Evolutionary conservation across 257 asterid species (phyloP), one percentile per base, ranked within the genome.

Genomic region (Jaltomata sinuosa): DNA sequence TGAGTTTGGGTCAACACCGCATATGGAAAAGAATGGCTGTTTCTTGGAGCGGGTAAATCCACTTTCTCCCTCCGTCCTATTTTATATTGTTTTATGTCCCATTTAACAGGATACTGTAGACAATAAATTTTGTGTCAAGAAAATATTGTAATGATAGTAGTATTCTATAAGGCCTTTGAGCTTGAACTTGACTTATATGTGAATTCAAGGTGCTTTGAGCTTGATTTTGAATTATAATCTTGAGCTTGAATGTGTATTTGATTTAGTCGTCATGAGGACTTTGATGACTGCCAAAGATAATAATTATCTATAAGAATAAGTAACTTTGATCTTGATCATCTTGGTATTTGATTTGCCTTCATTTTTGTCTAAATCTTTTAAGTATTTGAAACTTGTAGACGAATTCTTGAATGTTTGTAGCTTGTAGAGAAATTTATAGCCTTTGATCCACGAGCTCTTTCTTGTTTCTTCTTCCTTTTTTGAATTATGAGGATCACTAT

Each of bases 21-120:
- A 90, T 94, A 68, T 95, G 98, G 99, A 95, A 94, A 89, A 89
- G 95, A 89, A 95, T 95, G 99, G 86, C 91, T 74, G 94, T 95
- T 89, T 93, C 97, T 76, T 95, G 98, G 99, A 91, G 92, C 86
- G 94, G 94, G 99, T 95, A 89, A 49, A 11, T 18, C 31, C 49
- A 22, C 77, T 79, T 61, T 84, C 38, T 25, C 29, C n/a, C 29
- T 47, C 18, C 18, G 10, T 83, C 27, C 40, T 27, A 21, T 42
- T 21, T 31, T 32, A 18, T 52, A 69, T 19, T 6, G 52, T 71
- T 71, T n/a, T 40, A 42, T 38, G 34, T 65, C 54, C 21, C 2
- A 71, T 71, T 21, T 15, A 5, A 16, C 22, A 29, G 22, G 74
- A 65, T 31, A 16, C 12, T 16, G 74, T 16, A 64, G 40, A 29